Conservation (phyloP, 1,284 basidiomycete genomes). For the Tremellales sp. region DNA sequence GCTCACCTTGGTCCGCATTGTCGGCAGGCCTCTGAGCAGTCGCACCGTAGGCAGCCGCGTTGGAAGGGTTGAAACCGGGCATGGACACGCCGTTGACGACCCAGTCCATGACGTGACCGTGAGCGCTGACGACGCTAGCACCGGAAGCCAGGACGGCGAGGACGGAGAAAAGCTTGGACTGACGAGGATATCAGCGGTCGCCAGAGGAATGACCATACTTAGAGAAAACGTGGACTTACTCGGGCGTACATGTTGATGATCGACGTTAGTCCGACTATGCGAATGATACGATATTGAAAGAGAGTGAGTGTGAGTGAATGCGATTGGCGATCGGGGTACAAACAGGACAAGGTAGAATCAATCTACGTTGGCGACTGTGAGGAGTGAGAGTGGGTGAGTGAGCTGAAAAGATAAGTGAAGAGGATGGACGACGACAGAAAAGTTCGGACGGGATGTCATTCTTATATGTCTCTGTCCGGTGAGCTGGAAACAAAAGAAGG, state of each 20-base stretch:
- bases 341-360: too few species aligned
- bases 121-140: slow-evolving; percentile 11
- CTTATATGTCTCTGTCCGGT: too few species aligned
- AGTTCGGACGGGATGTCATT: not conserved
- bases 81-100: slow-evolving; percentile 10
- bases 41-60: slow-evolving; percentile 8
- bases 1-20: slow-evolving; percentile 18
- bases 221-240: not conserved
- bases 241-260: not conserved
- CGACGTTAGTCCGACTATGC: too few species aligned
- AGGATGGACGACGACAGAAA: not conserved
- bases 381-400: not conserved
- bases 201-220: not conserved
- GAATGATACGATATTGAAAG: not conserved
- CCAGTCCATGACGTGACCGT: slow-evolving; percentile 18
- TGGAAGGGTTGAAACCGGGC: slow-evolving; percentile 20
- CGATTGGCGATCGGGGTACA: too few species aligned
- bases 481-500: too few species aligned
- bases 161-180: not conserved
- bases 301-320: not conserved
- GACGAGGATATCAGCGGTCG: not conserved
- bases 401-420: not conserved
- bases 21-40: slow-evolving; percentile 17
- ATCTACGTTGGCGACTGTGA: not conserved
- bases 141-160: not conserved